Conservation (phyloP, 352 stramenopile genomes). For the Phytophthora agathidicida region DNA sequence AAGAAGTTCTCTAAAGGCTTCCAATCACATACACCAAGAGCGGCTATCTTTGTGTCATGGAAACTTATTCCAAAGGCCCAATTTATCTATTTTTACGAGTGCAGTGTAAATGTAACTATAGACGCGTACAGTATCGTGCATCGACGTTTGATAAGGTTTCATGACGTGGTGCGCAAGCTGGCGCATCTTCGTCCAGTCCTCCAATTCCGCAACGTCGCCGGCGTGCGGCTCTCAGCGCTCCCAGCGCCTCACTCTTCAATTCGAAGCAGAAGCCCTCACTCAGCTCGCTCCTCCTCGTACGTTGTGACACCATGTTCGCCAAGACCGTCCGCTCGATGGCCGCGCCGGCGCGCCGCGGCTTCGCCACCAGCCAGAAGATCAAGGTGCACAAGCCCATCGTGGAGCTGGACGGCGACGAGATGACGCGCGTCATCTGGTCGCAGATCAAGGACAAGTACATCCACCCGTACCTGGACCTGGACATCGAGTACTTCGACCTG, state of each 20-base stretch:
- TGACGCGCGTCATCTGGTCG: constrained; percentile 76
- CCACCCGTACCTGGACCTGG: constrained; percentile 75
- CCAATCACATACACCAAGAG: too few species aligned
- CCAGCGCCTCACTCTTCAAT: constrained; percentile 38
- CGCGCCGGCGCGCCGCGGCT: constrained; percentile 36
- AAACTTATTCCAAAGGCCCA: too few species aligned
- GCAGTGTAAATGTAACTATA: too few species aligned
- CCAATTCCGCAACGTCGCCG: too few species aligned
- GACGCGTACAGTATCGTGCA: too few species aligned
- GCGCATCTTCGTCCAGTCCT: too few species aligned
- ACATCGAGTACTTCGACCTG: constrained; percentile 86
- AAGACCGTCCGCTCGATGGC: constrained; percentile 56
- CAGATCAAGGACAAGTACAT: constrained; percentile 80
- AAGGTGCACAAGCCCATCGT: constrained; percentile 78
- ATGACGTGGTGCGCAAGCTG: too few species aligned
- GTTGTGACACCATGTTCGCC: constrained; percentile 50
- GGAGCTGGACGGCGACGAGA: constrained; percentile 83
- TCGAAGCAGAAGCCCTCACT: constrained; percentile 31
- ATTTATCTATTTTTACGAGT: too few species aligned
- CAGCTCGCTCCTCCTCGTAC: not conserved
- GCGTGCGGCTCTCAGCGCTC: constrained; percentile 14
- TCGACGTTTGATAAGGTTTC: too few species aligned
- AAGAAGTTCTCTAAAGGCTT: too few species aligned
- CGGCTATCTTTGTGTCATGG: too few species aligned
- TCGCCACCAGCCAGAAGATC: constrained; percentile 67